These are phyloP conservation scores for Globisporangium orthogonon DNA, from an alignment of 352 stramenopile genomes.

Conservation along the genomic window DNA sequence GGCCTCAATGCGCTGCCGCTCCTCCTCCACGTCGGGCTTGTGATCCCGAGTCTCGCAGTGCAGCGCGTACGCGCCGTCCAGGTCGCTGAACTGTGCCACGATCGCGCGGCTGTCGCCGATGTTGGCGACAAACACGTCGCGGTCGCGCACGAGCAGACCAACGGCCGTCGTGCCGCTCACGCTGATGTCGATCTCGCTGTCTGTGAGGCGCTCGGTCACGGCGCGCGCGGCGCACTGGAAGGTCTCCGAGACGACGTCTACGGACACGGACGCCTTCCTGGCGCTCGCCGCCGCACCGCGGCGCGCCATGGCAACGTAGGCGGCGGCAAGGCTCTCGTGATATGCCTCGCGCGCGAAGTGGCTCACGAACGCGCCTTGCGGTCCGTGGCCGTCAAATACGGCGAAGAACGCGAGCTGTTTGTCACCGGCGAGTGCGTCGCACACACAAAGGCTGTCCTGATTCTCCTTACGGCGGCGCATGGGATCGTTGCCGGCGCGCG, in stretches of 20 bases:
- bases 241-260: conserved; percentile 36
- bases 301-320: conserved; percentile 17
- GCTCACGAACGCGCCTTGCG: conserved; percentile 68
- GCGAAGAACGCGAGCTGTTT: conserved; percentile 52
- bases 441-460: conserved; percentile 68
- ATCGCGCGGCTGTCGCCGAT: conserved; percentile 69
- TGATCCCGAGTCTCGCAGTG: conserved; percentile 71
- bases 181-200: conserved; percentile 58
- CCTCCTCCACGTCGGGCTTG: conserved; percentile 66
- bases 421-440: conserved; percentile 41
- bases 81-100: conserved; percentile 31
- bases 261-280: conserved; percentile 18
- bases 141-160: conserved; percentile 46
- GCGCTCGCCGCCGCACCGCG: background rate
- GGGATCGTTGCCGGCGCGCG: conserved; percentile 61
- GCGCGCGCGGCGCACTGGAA: conserved; percentile 40
- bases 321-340: conserved; percentile 35
- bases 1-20: conserved; percentile 59
- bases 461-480: conserved; percentile 81
- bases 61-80: conserved; percentile 32
- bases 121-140: conserved; percentile 66
- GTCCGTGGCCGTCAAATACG: conserved; percentile 73
- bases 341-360: conserved; percentile 71
- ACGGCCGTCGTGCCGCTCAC: conserved; percentile 76
- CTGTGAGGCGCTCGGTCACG: conserved; percentile 34